phyloP scores from a whole-genome alignment of 2,329 filamentous ascomycete species.

The Sporothrix euskadiensis region DNA sequence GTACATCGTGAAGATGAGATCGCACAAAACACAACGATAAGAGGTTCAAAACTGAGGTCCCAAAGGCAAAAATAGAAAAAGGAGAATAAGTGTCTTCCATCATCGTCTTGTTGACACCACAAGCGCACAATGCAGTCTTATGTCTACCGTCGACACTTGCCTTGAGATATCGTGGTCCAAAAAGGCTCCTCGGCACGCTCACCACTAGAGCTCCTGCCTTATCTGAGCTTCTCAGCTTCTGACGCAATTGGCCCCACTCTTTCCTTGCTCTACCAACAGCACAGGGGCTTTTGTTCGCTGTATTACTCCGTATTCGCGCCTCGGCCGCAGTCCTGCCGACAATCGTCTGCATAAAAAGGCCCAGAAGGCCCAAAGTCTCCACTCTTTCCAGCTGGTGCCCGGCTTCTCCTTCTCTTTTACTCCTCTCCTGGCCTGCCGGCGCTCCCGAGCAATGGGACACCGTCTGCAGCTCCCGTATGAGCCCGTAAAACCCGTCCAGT shows the following conservation, averaged over 20 bases:
- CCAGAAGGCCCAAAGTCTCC: neutral
- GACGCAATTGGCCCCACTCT: constrained; percentile 9
- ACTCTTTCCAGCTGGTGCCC: neutral
- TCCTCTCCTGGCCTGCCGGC: neutral
- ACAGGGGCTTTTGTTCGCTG: neutral
- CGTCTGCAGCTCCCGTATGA: constrained; percentile 15
- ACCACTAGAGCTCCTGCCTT: constrained; percentile 15
- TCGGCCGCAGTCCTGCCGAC: constrained; percentile 6
- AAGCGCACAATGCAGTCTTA: neutral
- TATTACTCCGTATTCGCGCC: constrained; percentile 11
- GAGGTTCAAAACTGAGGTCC: neutral
- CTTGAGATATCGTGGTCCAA: neutral
- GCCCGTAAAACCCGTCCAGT: neutral
- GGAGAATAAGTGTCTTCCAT: neutral
- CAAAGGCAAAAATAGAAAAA: neutral
- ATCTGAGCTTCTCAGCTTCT: neutral
- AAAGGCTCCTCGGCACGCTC: neutral
- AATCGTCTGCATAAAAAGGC: neutral
- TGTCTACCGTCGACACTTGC: neutral
- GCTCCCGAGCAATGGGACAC: constrained; percentile 4
- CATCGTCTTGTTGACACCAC: neutral
- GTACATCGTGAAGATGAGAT: neutral
- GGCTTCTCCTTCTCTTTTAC: neutral
- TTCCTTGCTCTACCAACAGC: neutral
- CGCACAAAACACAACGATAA: neutral